Conservation (phyloP, 1,139 yeast genomes). For the Martiniozyma asiatica region DNA sequence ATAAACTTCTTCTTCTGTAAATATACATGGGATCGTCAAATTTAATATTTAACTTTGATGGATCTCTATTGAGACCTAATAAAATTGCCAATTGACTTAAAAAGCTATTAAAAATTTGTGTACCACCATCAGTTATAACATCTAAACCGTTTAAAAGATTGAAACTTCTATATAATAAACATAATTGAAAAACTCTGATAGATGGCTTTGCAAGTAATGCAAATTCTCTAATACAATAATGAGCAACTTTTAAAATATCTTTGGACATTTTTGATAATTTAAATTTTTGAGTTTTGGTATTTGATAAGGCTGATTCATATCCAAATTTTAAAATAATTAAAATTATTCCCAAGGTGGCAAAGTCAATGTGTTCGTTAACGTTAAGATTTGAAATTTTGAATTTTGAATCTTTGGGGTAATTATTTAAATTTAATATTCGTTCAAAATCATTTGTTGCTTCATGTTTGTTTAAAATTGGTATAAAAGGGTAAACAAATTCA, state of each 20-base stretch:
- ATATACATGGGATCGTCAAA: constrained; percentile 17
- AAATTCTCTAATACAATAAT: constrained; percentile 38
- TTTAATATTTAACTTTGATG: constrained; percentile 22
- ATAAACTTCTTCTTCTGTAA: constrained; percentile 37
- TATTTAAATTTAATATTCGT: constrained; percentile 18
- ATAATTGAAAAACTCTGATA: constrained; percentile 32
- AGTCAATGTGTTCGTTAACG: constrained; percentile 31
- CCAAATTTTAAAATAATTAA: constrained; percentile 32
- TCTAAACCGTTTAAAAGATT: constrained; percentile 32
- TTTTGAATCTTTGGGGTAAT: constrained; percentile 11
- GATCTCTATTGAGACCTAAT: constrained; percentile 44
- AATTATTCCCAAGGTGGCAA: constrained; percentile 33
- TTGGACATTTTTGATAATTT: constrained; percentile 24
- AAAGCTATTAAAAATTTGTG: constrained; percentile 33
- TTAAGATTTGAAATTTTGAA: constrained; percentile 16
- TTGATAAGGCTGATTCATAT: constrained; percentile 27
- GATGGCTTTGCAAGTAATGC: constrained; percentile 24
- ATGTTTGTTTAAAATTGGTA: constrained; percentile 37
- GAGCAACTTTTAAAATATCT: constrained; percentile 36
- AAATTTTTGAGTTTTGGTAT: constrained; percentile 16
- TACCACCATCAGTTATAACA: constrained; percentile 29
- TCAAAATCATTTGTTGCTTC: constrained; percentile 22
- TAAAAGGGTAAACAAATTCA: constrained; percentile 30
- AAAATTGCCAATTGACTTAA: constrained; percentile 37
- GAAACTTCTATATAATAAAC: constrained; percentile 33